Conservation (phyloP, 192 early-diverging fungal genomes). For the Backusella liffmaniae region DNA sequence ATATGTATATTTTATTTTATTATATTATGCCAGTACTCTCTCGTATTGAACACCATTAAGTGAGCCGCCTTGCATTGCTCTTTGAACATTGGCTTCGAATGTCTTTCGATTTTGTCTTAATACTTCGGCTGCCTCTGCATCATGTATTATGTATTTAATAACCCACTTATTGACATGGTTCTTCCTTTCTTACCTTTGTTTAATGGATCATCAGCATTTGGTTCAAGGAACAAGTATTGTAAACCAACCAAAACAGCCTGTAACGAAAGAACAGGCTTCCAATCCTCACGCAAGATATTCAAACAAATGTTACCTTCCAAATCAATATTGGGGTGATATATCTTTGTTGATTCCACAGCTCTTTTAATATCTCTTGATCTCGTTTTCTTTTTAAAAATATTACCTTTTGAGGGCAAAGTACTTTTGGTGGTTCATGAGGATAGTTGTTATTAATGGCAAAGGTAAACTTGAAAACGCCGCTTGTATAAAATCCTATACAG, state of each 20-base stretch:
- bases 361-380: no score
- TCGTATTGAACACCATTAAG: conserved; percentile 71
- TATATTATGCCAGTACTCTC: conserved; percentile 49
- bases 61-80: conserved; percentile 74
- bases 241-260: conserved; percentile 88
- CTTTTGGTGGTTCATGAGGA: conserved; percentile 94
- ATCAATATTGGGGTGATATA: conserved; percentile 99
- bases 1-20: not conserved
- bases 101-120: conserved; percentile 64
- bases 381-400: not conserved
- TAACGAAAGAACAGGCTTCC: conserved; percentile 97
- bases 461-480: conserved; percentile 79
- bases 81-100: conserved; percentile 77
- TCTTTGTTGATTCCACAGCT: conserved; percentile 36
- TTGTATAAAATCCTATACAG: conserved; percentile 76
- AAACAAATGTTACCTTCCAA: conserved; percentile 95
- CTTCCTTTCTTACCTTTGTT: conserved; percentile 72
- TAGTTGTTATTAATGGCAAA: conserved; percentile 86
- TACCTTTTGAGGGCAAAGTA: conserved; percentile 87
- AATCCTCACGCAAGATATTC: conserved; percentile 97
- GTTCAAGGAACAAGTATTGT: conserved; percentile 90
- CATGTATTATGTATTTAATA: not conserved
- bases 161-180: not conserved
- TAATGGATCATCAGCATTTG: conserved; percentile 96
- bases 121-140: conserved; percentile 79